Base-by-base conservation (phyloP, 2,329 filamentous ascomycete species). In the Monosporascus sp. region DNA sequence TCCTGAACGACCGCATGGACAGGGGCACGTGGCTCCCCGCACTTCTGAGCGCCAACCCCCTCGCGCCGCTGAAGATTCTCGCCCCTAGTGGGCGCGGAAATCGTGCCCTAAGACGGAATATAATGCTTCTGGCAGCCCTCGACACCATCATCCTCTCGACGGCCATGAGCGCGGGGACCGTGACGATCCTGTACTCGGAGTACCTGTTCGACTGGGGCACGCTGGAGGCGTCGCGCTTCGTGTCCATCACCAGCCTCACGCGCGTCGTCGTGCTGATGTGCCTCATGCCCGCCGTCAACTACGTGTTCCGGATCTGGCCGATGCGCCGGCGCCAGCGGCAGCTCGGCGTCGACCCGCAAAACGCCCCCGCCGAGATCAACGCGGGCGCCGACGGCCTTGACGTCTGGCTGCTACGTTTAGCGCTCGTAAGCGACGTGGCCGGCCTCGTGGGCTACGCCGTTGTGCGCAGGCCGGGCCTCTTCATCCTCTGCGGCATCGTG, bases 141-240 rank as follows among this genome's bases (percentile, higher is more conserved):
- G 94, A 97, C 65, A 89, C 87, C 25, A 83, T 90, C 58, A 81
- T 95, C 59, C 87, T 97, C 56, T 88, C 90, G 22, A 81, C 91
- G 0, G 85, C 87, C 7, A 89, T 97, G 79, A 90, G 92, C 47
- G 82, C 85, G 0, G 84, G 90, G 56, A 83, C 86, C n/a, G 85
- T 97, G 37, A 78, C 94, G 20, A 79, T 97, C 52, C 81, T 96
- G 51, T 99, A 97, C 71, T 84, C 84, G 24, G 86, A 89, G 59
- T 87, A 82, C 63, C 81, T 84, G 61, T 97, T 96, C 65, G 77
- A 80, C 51, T 97, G 94, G 94, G 81, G 83, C 47, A 91, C 85
- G 39, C 79, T 90, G 52, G 87, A 96, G 68, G 88, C 87, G 14
- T 90, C 88, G 45, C 77, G 84, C 17, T 97, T 91, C 68, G 81